Conservation (phyloP, 2,329 filamentous ascomycete species). For the Cladobotryum mycophilum region DNA sequence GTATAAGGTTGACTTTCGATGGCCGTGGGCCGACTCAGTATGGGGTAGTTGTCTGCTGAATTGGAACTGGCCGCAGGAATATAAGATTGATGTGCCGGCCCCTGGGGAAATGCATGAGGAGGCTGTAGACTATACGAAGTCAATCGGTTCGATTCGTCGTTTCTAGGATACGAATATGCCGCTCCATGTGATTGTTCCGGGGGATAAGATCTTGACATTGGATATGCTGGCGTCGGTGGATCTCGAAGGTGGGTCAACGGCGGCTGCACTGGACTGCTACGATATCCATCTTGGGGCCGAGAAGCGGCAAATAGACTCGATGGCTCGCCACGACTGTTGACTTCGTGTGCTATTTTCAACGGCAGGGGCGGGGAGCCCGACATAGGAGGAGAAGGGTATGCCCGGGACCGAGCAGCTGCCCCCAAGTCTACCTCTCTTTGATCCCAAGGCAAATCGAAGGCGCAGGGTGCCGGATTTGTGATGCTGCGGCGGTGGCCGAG, state of each 20-base stretch:
- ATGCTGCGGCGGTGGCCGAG: constrained; percentile 55
- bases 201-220: constrained; percentile 23
- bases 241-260: constrained; percentile 19
- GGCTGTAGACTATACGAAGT: constrained; percentile 20
- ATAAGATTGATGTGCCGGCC: constrained; percentile 15
- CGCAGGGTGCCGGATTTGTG: constrained; percentile 48
- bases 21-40: constrained; percentile 27
- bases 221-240: constrained; percentile 18
- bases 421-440: constrained; percentile 45
- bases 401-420: constrained; percentile 50
- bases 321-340: constrained; percentile 45
- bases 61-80: constrained; percentile 15
- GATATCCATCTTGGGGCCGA: constrained; percentile 45
- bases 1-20: constrained; percentile 42
- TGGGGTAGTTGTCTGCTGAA: constrained; percentile 15
- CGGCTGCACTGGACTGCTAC: constrained; percentile 28
- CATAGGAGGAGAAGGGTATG: constrained; percentile 69
- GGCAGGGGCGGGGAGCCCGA: constrained; percentile 60
- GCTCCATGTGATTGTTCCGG: constrained; percentile 19
- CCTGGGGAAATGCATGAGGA: constrained; percentile 9
- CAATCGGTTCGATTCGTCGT: constrained; percentile 20
- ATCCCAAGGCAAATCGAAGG: constrained; percentile 39
- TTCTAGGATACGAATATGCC: constrained; percentile 21
- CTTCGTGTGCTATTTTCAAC: constrained; percentile 52
- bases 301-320: constrained; percentile 38